Evolutionary conservation across 331 rosid species (phyloP).

Genomic region (Malus hybrid): DNA sequence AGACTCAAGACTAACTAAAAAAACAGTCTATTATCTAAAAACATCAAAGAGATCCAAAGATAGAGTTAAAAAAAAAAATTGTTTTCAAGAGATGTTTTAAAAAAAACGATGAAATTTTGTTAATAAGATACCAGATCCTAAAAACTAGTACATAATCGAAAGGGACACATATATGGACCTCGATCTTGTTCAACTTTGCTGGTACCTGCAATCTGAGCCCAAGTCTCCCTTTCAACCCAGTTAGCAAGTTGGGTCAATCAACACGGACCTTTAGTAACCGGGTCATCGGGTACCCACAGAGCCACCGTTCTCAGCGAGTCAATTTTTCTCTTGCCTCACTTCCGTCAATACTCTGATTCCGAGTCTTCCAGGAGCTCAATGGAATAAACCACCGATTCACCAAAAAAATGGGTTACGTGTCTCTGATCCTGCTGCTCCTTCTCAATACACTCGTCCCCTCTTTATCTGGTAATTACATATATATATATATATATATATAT

Average conservation of each 20-base stretch:
- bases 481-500: no score
- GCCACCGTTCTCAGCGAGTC: neutral
- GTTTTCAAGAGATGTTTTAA: no score
- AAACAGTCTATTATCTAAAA: no score
- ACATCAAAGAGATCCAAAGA: no score
- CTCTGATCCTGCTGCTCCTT: constrained; percentile 38
- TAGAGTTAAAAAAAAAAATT: no score
- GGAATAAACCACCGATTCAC: constrained; percentile 9
- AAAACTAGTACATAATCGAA: no score
- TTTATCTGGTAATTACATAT: constrained; percentile 36
- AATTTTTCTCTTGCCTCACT: neutral
- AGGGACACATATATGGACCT: neutral
- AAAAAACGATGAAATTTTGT: no score
- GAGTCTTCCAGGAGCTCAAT: constrained; percentile 18
- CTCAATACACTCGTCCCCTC: constrained; percentile 35
- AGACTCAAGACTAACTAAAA: no score
- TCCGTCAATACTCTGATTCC: neutral
- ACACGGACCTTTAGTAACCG: neutral
- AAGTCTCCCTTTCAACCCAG: neutral
- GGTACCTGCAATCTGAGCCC: neutral
- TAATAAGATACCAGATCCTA: no score
- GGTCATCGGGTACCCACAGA: neutral
- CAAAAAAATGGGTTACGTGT: constrained; percentile 25
- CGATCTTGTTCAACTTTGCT: no score
- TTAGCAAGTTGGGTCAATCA: neutral